Evolutionary conservation across 164 flowering plant species (phyloP).

Genomic region (Vitis labrusca): DNA sequence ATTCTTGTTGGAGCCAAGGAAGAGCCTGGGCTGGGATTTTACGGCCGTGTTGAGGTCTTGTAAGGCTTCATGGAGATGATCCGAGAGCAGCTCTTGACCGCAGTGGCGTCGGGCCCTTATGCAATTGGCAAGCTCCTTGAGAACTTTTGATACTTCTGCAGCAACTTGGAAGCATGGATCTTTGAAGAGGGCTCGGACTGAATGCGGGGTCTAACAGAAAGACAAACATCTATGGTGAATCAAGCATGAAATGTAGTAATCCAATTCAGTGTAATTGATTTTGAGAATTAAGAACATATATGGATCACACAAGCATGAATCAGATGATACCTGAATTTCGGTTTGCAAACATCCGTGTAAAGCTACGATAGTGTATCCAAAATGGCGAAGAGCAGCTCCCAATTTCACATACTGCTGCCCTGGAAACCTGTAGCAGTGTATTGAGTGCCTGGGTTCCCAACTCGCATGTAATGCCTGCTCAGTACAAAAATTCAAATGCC

Average conservation of each 20-base stretch:
- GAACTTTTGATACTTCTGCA: conserved; percentile 62
- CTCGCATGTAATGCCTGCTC: conserved; percentile 84
- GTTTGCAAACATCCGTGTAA: conserved; percentile 84
- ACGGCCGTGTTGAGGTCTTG: conserved; percentile 73
- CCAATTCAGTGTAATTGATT: no score
- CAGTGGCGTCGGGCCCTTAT: conserved; percentile 58
- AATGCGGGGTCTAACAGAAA: conserved; percentile 54
- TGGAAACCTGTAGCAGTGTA: conserved; percentile 64
- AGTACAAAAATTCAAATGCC: background rate
- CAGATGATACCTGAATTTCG: conserved; percentile 71
- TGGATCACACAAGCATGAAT: background rate
- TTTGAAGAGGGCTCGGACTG: conserved; percentile 65
- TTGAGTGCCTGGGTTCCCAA: conserved; percentile 95
- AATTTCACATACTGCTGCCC: conserved; percentile 84
- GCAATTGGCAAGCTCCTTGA: conserved; percentile 68
- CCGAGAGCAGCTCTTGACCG: conserved; percentile 64
- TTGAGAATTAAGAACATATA: background rate
- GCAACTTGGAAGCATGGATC: conserved; percentile 69
- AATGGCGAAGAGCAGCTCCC: conserved; percentile 77
- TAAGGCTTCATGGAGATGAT: conserved; percentile 70
- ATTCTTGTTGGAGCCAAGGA: conserved; percentile 53
- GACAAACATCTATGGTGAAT: background rate
- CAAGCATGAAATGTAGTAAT: no score
- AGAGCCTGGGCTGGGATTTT: conserved; percentile 83
- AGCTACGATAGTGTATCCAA: conserved; percentile 80